Percentiles rank a stretch among this genome's conserved stretches.
These are phyloP conservation scores for Sugiyamaella mastotermitis DNA, from an alignment of 805 yeast genomes.

Conservation along the genomic window DNA sequence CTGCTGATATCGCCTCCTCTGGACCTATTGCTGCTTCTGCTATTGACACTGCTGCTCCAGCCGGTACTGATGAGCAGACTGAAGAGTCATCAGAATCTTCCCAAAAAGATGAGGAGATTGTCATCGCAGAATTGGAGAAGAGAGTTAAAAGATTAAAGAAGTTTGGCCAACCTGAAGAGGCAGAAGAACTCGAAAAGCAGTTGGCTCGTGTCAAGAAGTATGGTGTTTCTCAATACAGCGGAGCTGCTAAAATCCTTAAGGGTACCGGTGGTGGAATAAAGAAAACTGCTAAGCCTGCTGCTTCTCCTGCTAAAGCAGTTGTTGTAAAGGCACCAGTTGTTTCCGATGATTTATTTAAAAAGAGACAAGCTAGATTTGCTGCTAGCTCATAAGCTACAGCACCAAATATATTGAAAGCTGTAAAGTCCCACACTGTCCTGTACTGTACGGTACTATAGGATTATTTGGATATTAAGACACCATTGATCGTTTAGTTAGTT, in stretches of 20 bases:
- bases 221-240: conserved; percentile 37
- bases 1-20: background rate
- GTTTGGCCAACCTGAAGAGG: conserved; percentile 54
- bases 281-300: background rate
- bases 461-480: too few relatives aligned
- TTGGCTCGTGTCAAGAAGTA: conserved; percentile 74
- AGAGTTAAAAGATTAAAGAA: conserved; percentile 69
- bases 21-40: conserved; percentile 17
- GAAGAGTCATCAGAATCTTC: conserved; percentile 17
- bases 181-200: conserved; percentile 50
- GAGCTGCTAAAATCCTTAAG: background rate
- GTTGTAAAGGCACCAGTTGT: conserved; percentile 1
- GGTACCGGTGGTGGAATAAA: too few relatives aligned
- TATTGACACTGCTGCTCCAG: conserved; percentile 18
- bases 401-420: too few relatives aligned
- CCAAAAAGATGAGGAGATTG: conserved; percentile 37
- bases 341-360: conserved; percentile 20
- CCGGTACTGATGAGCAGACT: conserved; percentile 19
- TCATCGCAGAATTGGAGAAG: conserved; percentile 59
- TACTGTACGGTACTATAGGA: too few relatives aligned
- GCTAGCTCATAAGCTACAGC: background rate
- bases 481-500: too few relatives aligned
- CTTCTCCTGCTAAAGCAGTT: background rate
- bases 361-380: conserved; percentile 19
- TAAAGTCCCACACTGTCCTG: too few relatives aligned